Evolutionary conservation across 176 grass and related monocot species (phyloP), one percentile per base, ranked within the genome.

Genomic region (Aegilops bicornis): DNA sequence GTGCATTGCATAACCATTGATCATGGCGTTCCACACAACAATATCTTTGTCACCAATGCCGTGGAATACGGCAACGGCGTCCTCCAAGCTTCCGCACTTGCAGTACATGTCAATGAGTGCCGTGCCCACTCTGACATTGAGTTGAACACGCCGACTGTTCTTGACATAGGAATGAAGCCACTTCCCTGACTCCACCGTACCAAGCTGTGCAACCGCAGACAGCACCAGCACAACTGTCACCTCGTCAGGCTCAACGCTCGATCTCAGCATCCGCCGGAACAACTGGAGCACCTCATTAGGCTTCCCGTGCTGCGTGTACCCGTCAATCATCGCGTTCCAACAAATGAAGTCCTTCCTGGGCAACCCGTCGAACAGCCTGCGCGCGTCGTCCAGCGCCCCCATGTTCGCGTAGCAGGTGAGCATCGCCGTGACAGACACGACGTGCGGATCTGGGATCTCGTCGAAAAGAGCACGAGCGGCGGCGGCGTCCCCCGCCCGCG

Each of bases 251-350:
- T 72, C 88, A 10, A 29, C 78, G 0, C 79, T 54, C 1, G 91
- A 94, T 19, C 60, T 30, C n/a, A 98, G 84, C 93, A 98, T 92
- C 88, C n/a, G 31, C 54, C 90, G 94, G 86, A 98, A 98, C 78
- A 98, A 25, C 15, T 39, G 47, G 29, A 98, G 84, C 33, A 91
- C 88, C 47, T 95, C 86, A 37, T 81, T 85, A 6, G 93, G 91
- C 47, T 71, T 79, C 35, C 93, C 89, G 36, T 94, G 89, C 83
- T 92, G 90, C 35, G 93, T 88, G 83, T 98, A 98, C 19, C 96
- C 96, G 73, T 98, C 96, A 58, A 98, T 95, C 91, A 98, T 98
- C 2, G 93, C 92, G 74, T 95, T 98, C 96, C 96, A 98, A 37
- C 96, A 98, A 48, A 98, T 78, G 72, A 74, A 91, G 81, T 98